Evolutionary conservation across 2,329 filamentous ascomycete genomes (phyloP), one percentile per base, ranked within the genome.

Genomic region (Blastomyces silverae): DNA sequence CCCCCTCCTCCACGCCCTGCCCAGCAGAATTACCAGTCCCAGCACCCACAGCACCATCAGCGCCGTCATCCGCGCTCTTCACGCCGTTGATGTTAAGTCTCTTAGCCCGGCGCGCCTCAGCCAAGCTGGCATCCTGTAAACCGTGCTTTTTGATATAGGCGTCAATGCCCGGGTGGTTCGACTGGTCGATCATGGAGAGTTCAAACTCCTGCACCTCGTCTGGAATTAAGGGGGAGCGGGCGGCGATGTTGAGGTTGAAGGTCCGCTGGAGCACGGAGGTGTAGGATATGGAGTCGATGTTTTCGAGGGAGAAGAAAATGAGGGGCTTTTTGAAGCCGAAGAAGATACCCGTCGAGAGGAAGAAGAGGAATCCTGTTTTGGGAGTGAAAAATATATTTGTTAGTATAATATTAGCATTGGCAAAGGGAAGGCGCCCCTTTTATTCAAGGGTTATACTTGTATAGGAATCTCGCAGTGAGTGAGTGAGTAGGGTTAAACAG

Each of bases 261-360:
- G 86, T 88, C 44, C 85, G 82, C 69, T 87, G 85, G 7, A 88
- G 78, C 22, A 88, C 83, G 52, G 83, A 84, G 3, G 85, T 87
- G 75, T 87, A 88, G 50, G 83, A 85, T 57, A 87, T 82, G 28
- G 82, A 83, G 62, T 84, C 83, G 65, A 88, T 80, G 46, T 79
- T 77, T 59, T 82, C 80, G 66, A 88, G 86, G 10, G 84, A 80
- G 71, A 87, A 87, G 76, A 85, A 87, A 10, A 83, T 73, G 31
- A 88, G 77, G 0, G 86, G 86, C 70, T 88, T 88, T 71, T 87
- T 87, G 79, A 87, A 88, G 52, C 83, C 85, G 71, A 84, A 88
- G 52, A 88, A 73, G 59, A 88, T 84, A 42, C 86, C 86, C 10
- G 79, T 82, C 25, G 82, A 79, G 13, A 87, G 80, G 72, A 88